These are phyloP conservation scores for Thecaphora thlaspeos DNA, from an alignment of 1,284 basidiomycete genomes.

Conservation along the genomic window DNA sequence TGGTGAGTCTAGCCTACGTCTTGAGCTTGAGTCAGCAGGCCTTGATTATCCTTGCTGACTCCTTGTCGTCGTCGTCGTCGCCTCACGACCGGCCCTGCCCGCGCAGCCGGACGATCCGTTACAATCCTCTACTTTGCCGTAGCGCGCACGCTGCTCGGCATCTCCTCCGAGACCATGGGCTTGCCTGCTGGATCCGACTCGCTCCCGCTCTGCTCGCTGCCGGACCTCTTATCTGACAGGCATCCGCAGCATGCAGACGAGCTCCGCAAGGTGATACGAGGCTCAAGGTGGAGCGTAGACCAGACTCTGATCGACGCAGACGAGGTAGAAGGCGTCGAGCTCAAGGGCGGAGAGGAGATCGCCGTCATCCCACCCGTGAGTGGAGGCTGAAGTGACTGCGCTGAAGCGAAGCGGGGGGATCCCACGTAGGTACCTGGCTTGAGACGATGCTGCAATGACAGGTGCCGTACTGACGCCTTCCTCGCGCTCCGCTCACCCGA, in stretches of 20 bases:
- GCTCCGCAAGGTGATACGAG: constrained; percentile 3
- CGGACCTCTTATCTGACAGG: constrained; percentile 60
- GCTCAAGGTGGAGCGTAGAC: constrained; percentile 68
- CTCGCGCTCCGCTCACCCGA: no score
- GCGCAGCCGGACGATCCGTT: not conserved
- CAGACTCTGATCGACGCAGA: constrained; percentile 67
- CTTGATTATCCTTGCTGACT: no score
- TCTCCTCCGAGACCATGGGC: constrained; percentile 9
- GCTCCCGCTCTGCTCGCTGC: constrained; percentile 65
- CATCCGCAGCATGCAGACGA: constrained; percentile 2
- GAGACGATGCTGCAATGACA: not conserved
- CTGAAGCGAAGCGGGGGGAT: no score
- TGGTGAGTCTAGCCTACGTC: no score
- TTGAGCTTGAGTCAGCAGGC: no score
- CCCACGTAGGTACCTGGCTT: not conserved
- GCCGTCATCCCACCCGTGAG: constrained; percentile 79
- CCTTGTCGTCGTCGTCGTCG: no score
- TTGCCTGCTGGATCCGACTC: constrained; percentile 12
- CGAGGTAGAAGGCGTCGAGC: constrained; percentile 60
- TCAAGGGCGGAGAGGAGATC: constrained; percentile 73
- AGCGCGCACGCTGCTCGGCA: constrained; percentile 21
- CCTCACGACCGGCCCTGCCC: not conserved
- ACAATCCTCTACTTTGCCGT: constrained; percentile 25
- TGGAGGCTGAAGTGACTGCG: constrained; percentile 59
- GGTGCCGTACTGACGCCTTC: no score